phyloP scores from a whole-genome alignment of 768 basidiomycete species.

The Guyanaporus albipodus region DNA sequence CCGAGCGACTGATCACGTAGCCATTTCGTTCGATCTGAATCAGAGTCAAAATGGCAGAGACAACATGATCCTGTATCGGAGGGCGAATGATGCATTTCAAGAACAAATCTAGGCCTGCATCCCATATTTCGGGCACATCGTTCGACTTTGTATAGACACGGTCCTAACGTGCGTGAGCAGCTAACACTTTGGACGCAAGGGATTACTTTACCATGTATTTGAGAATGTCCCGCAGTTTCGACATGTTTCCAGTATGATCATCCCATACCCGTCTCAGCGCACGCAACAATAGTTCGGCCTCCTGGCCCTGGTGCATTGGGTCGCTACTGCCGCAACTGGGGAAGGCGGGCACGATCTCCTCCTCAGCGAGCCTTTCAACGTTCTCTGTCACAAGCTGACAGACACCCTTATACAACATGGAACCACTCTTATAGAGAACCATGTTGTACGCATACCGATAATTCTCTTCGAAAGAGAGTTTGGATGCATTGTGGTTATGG shows the following conservation, averaged over 20 bases:
- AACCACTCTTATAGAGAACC: slow-evolving; percentile 83
- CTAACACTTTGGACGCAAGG: not conserved
- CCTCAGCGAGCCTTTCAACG: slow-evolving; percentile 71
- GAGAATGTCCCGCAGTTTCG: slow-evolving; percentile 81
- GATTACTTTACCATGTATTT: slow-evolving; percentile 83
- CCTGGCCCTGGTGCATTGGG: slow-evolving; percentile 70
- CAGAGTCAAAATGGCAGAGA: slow-evolving; percentile 78
- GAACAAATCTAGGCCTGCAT: slow-evolving; percentile 81
- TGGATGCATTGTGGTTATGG: slow-evolving; percentile 87
- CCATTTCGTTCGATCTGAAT: slow-evolving; percentile 91
- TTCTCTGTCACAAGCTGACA: slow-evolving; percentile 76
- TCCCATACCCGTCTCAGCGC: slow-evolving; percentile 86
- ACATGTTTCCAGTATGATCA: slow-evolving; percentile 87
- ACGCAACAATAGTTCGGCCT: slow-evolving; percentile 82
- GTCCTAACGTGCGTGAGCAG: slow-evolving; percentile 55
- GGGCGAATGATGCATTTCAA: slow-evolving; percentile 72
- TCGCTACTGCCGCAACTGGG: slow-evolving; percentile 68
- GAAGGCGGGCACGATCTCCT: slow-evolving; percentile 78
- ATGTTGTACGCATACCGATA: slow-evolving; percentile 94
- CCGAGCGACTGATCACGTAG: slow-evolving; percentile 85
- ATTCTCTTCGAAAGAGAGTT: slow-evolving; percentile 89
- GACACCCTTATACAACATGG: slow-evolving; percentile 83
- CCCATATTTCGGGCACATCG: slow-evolving; percentile 75
- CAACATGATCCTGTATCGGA: slow-evolving; percentile 80
- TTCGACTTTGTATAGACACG: slow-evolving; percentile 77